A percentile compares a stretch with the other conserved stretches of the same genome.
Conservation (phyloP, 306 rosid genomes). For the Amphicarpaea edgeworthii region DNA sequence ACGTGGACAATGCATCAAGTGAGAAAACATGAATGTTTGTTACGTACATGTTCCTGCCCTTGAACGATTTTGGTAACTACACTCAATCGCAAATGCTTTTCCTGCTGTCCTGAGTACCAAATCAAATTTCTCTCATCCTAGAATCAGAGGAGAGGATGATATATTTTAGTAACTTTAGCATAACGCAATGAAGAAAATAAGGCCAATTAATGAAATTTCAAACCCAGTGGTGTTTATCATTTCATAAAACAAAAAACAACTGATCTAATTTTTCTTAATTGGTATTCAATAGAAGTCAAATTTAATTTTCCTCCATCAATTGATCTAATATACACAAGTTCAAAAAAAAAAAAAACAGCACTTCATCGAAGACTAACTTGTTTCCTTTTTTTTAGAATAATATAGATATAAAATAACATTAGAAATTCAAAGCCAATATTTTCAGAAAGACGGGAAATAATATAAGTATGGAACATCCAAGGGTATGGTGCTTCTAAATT, state of each 20-base stretch:
- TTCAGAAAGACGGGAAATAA: background rate
- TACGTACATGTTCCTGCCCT: conserved; percentile 76
- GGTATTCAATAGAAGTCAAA: conserved; percentile 9
- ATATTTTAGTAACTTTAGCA: conserved; percentile 19
- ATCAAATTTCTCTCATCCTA: conserved; percentile 87
- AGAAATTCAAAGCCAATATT: background rate
- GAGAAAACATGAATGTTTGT: conserved; percentile 28
- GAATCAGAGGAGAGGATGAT: conserved; percentile 38
- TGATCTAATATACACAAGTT: background rate
- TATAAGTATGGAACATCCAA: background rate
- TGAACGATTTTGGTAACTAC: conserved; percentile 65
- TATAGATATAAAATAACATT: conserved; percentile 1
- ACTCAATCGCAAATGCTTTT: conserved; percentile 75
- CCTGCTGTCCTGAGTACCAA: conserved; percentile 83
- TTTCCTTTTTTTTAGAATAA: background rate
- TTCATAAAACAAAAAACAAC: conserved; percentile 8
- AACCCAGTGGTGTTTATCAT: background rate
- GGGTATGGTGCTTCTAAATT: conserved; percentile 17
- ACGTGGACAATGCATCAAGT: conserved; percentile 19
- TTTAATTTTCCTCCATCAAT: background rate
- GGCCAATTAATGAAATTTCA: conserved; percentile 5
- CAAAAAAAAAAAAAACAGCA: background rate
- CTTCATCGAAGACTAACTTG: background rate
- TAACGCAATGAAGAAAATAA: conserved; percentile 25
- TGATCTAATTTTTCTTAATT: background rate